A percentile compares a stretch with the other conserved stretches of the same genome.
Conservation (phyloP, 257 asterid genomes). For the Apocynum venetum region DNA sequence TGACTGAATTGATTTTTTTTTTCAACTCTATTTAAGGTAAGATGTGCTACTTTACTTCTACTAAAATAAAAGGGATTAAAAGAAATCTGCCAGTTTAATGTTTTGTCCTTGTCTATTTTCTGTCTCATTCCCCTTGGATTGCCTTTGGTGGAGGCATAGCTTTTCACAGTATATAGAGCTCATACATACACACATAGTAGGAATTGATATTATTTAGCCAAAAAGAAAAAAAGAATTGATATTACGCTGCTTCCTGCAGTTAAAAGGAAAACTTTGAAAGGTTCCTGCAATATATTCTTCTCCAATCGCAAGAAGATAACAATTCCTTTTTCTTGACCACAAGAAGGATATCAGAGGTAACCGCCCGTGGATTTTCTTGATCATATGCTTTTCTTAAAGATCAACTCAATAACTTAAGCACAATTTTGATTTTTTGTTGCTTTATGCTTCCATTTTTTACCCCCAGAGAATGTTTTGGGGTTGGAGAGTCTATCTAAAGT, state of each 20-base stretch:
- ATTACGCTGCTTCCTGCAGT: neutral
- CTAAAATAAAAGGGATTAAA: neutral
- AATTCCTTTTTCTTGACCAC: neutral
- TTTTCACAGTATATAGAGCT: neutral
- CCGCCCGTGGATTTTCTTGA: neutral
- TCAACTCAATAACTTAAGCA: neutral
- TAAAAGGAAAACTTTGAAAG: neutral
- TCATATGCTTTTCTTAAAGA: neutral
- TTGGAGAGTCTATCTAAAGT: neutral
- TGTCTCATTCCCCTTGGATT: neutral
- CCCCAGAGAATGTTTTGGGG: neutral
- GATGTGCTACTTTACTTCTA: constrained; percentile 4
- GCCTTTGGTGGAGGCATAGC: neutral
- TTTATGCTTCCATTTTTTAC: neutral
- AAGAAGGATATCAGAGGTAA: neutral
- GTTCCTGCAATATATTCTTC: neutral
- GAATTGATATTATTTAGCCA: neutral
- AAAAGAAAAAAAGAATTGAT: neutral
- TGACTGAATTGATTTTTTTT: constrained; percentile 44
- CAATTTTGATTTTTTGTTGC: neutral
- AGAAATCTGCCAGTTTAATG: neutral
- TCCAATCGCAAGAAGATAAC: neutral
- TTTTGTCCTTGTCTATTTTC: neutral
- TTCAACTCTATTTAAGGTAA: constrained; percentile 25
- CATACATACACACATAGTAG: neutral